Evolutionary conservation across 1,284 basidiomycete genomes (phyloP).

Genomic region (Sanguinoderma infundibulare): DNA sequence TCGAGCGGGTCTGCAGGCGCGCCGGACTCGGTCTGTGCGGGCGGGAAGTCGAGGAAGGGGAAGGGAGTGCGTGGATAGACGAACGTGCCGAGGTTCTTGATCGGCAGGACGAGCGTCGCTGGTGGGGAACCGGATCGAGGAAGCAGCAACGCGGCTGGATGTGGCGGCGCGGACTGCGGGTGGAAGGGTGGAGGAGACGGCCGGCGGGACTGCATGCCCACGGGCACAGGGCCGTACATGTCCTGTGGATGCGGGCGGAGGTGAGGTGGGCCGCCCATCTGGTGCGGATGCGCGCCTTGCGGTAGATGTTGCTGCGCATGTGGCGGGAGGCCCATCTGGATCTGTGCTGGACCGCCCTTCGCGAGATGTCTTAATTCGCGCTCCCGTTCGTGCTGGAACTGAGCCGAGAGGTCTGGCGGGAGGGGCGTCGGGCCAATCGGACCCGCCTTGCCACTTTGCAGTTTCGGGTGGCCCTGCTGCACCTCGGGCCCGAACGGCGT

Average conservation of each 20-base stretch:
- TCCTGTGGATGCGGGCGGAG: conserved; percentile 28
- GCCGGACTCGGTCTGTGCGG: conserved; percentile 21
- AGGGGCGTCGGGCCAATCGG: conserved; percentile 6
- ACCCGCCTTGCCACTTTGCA: conserved; percentile 13
- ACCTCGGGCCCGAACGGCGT: conserved; percentile 8
- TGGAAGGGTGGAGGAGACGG: conserved; percentile 21
- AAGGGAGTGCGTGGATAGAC: conserved; percentile 50
- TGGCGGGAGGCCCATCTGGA: conserved; percentile 16
- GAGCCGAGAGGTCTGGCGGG: conserved; percentile 21
- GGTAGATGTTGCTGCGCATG: conserved; percentile 20
- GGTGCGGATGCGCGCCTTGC: conserved; percentile 17
- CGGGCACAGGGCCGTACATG: conserved; percentile 13
- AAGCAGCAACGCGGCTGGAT: conserved; percentile 15
- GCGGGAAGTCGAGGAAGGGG: conserved; percentile 43
- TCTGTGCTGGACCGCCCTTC: conserved; percentile 18
- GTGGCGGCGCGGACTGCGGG: conserved; percentile 7
- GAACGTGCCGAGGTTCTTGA: conserved; percentile 58
- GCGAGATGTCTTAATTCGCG: conserved; percentile 21
- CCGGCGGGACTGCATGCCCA: conserved; percentile 23
- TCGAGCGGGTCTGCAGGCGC: conserved; percentile 42
- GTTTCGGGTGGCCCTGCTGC: conserved; percentile 7
- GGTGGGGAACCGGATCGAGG: conserved; percentile 25
- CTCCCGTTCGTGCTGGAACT: conserved; percentile 22
- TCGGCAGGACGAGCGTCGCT: conserved; percentile 36
- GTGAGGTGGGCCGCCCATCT: conserved; percentile 26